Evolutionary conservation across 805 yeast genomes (phyloP).

Genomic region (Schwanniomyces occidentalis): DNA sequence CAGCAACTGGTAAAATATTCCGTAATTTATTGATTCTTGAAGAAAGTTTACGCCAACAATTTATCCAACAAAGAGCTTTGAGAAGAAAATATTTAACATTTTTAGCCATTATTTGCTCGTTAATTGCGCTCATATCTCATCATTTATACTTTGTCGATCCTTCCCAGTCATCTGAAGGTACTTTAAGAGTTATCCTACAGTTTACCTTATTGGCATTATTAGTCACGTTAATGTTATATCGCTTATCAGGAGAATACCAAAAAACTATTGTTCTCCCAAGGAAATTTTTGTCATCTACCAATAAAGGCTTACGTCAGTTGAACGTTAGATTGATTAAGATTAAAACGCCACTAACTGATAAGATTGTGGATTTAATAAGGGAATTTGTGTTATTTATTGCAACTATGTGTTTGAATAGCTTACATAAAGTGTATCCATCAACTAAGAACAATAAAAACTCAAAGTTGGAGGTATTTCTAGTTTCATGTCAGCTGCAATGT

Average conservation of each 20-base stretch:
- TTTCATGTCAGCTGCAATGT: slow-evolving; percentile 42
- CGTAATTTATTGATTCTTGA: slow-evolving; percentile 82
- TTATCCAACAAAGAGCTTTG: slow-evolving; percentile 64
- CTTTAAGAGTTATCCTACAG: slow-evolving; percentile 44
- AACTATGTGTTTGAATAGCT: slow-evolving; percentile 25
- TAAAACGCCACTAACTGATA: slow-evolving; percentile 34
- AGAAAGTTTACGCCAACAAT: slow-evolving; percentile 81
- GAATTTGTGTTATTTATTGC: slow-evolving; percentile 34
- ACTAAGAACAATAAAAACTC: slow-evolving; percentile 30
- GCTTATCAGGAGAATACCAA: slow-evolving; percentile 85
- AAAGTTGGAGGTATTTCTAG: slow-evolving; percentile 39
- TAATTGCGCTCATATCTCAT: slow-evolving; percentile 42
- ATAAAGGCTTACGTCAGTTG: slow-evolving; percentile 83
- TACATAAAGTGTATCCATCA: slow-evolving; percentile 37
- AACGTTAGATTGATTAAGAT: slow-evolving; percentile 76
- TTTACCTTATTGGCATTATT: slow-evolving; percentile 60
- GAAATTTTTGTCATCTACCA: slow-evolving; percentile 75
- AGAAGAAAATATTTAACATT: slow-evolving; percentile 64
- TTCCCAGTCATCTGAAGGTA: slow-evolving; percentile 21
- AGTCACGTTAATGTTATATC: slow-evolving; percentile 74
- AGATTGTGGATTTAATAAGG: slow-evolving; percentile 34
- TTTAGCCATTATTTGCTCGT: slow-evolving; percentile 37
- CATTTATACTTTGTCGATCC: slow-evolving; percentile 32
- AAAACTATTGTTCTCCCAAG: slow-evolving; percentile 83
- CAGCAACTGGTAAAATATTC: slow-evolving; percentile 70